Conservation (phyloP, 176 grass and related monocot genomes). For the Carex pumila region DNA sequence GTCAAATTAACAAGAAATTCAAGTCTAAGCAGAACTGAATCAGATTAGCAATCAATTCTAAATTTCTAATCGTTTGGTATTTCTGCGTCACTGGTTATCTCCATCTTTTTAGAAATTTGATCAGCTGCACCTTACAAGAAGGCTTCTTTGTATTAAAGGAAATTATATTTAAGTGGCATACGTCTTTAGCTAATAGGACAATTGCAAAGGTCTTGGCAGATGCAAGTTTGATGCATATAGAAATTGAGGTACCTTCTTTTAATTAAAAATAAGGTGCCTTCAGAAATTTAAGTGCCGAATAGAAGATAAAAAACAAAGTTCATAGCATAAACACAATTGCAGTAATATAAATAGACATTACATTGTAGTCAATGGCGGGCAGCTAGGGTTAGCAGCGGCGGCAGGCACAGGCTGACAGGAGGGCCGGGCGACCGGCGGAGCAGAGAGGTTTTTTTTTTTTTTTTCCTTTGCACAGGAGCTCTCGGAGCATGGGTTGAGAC, state of each 20-base stretch:
- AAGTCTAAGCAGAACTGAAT: too few relatives aligned
- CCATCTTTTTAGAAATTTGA: conserved; percentile 30
- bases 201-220: background rate
- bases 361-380: too few relatives aligned
- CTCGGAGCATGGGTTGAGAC: too few relatives aligned
- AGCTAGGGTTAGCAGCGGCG: too few relatives aligned
- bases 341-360: background rate
- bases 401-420: too few relatives aligned
- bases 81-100: conserved; percentile 17
- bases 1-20: too few relatives aligned
- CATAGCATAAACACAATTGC: background rate
- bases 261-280: background rate
- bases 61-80: background rate
- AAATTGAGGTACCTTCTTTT: background rate
- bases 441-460: too few relatives aligned
- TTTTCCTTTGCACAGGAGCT: too few relatives aligned
- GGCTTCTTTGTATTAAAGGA: conserved; percentile 18
- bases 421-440: too few relatives aligned
- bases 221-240: background rate
- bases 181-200: background rate
- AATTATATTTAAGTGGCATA: background rate
- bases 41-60: too few relatives aligned
- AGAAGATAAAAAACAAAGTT: background rate
- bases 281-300: background rate
- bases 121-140: conserved; percentile 31